Evolutionary conservation across 495 filamentous ascomycete species (phyloP), one percentile per base, ranked within the genome.

Genomic region (Amniculicola lignicola): DNA sequence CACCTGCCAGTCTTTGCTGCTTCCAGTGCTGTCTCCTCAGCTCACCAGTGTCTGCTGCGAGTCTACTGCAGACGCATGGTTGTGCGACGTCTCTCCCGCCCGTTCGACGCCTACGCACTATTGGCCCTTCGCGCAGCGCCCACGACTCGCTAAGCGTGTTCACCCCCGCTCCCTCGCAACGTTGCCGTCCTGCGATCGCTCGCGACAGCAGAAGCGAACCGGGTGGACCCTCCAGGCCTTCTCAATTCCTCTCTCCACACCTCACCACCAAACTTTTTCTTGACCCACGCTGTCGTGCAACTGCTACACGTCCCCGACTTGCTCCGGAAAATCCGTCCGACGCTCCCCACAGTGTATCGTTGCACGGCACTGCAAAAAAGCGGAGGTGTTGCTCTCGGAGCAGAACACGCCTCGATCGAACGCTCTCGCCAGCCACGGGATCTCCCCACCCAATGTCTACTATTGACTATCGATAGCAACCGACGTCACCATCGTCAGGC

Each of bases 111-210:
- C 31, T 10, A 27, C n/a, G 11, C 31, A n/a, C 31, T 23, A 60
- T 60, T 60, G 57, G 57, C 24, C 47, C 38, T 21, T 28, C 9
- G 24, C 33, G 5, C 45, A 35, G 45, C 54, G 41, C 39, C 48
- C 39, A 29, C 54, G 16, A 38, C 43, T 60, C 57, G 57, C 57
- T 54, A 54, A 59, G 41, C 7, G 35, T 27, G 36, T 33, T 22
- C 36, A 22, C 43, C 57, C 57, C 57, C 57, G 57, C 57, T 54
- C 44, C n/a, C 50, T 48, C 52, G 33, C 46, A 50, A 50, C 52
- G 36, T 12, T 24, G 35, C 45, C 15, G 47, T 38, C 23, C 19
- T 59, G 55, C 40, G 47, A 59, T 59, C 47, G 39, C 41, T 59
- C 48, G 48, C 51, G 39, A 41, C 55, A 52, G 29, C 41, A 45